Percentiles rank a stretch among this genome's conserved stretches.
Conservation (phyloP, 805 yeast genomes). For the Candida qinlingensis region DNA sequence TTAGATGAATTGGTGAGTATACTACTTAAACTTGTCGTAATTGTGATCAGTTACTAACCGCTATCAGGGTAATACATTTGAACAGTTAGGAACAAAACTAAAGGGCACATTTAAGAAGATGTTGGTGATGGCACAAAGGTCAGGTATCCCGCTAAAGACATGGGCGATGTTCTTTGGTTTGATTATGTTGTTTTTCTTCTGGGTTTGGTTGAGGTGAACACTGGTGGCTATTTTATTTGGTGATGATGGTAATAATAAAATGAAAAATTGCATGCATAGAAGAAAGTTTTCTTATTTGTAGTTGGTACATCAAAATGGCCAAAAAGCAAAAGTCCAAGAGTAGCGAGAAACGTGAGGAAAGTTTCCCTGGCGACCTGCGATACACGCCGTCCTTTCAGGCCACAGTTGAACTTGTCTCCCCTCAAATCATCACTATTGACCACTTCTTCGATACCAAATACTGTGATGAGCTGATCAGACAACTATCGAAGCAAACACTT, state of each 20-base stretch:
- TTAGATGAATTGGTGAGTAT: slow-evolving; percentile 31
- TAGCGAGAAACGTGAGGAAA: not conserved
- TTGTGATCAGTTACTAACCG: not conserved
- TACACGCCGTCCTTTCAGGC: slow-evolving; percentile 6
- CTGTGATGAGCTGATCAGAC: slow-evolving; percentile 7
- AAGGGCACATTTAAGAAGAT: slow-evolving; percentile 50
- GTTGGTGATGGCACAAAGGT: slow-evolving; percentile 57
- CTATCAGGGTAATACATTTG: slow-evolving; percentile 35
- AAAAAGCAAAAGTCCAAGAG: not conserved
- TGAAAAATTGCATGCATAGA: not conserved
- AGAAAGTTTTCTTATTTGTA: no score
- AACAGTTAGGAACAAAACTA: slow-evolving; percentile 39
- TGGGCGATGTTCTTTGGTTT: slow-evolving; percentile 51
- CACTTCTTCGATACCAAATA: slow-evolving; percentile 15
- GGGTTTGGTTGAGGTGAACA: slow-evolving; percentile 33
- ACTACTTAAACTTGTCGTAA: no score
- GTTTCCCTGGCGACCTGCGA: slow-evolving; percentile 5
- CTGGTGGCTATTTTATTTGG: not conserved
- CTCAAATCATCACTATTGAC: slow-evolving; percentile 18
- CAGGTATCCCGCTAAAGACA: slow-evolving; percentile 58
- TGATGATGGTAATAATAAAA: not conserved
- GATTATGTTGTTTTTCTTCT: slow-evolving; percentile 44
- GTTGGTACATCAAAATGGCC: not conserved
- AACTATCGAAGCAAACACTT: slow-evolving; percentile 16
- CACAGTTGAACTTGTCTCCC: not conserved